phyloP scores from a whole-genome alignment of 192 early-diverging fungal species.

The Backusella parvicylindrica region DNA sequence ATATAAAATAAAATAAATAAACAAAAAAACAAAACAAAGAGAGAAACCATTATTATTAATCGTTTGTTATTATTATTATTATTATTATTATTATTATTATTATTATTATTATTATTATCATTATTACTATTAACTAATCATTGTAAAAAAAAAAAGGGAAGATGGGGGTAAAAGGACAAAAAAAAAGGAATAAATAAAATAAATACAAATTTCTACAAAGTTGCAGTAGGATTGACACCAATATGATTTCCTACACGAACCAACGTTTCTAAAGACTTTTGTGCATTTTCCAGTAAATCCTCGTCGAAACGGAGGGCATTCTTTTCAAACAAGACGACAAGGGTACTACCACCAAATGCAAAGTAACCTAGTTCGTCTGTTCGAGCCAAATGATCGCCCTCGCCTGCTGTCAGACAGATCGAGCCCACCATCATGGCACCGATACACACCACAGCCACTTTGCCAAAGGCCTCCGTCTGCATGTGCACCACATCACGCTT shows the following conservation, averaged over 20 bases:
- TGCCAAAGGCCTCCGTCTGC: conserved; percentile 62
- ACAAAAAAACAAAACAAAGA: neutral
- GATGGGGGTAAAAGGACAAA: neutral
- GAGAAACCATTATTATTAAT: neutral
- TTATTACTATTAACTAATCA: neutral
- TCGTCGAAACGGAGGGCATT: conserved; percentile 60
- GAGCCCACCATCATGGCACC: conserved; percentile 89
- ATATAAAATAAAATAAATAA: neutral
- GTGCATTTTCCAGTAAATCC: conserved; percentile 64
- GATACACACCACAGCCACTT: conserved; percentile 64
- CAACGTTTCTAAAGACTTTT: conserved; percentile 65
- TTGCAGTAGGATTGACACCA: neutral
- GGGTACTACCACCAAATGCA: conserved; percentile 79
- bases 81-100: neutral
- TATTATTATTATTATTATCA: neutral
- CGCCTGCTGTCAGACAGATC: conserved; percentile 52
- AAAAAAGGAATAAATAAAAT: neutral
- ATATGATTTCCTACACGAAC: conserved; percentile 35
- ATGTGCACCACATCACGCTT: conserved; percentile 63
- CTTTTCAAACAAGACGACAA: conserved; percentile 65
- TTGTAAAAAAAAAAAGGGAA: neutral
- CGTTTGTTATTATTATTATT: neutral
- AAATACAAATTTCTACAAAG: conserved; percentile 5
- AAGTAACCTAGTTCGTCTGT: conserved; percentile 83
- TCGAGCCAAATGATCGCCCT: conserved; percentile 42